Evolutionary conservation across 305 asterid genomes (phyloP).

Genomic region (Fraxinus floribunda): DNA sequence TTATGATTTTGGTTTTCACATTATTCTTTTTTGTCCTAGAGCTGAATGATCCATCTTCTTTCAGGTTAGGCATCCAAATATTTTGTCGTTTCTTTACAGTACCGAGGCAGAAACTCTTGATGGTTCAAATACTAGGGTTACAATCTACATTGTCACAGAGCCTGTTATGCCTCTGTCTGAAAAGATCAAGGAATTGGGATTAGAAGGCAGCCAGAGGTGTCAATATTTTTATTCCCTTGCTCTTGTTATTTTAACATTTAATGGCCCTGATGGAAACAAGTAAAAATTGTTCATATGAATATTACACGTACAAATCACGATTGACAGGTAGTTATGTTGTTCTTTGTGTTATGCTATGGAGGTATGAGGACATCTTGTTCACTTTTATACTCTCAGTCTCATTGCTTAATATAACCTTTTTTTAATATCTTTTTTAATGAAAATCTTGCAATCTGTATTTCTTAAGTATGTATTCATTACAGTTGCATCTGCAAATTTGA

Average conservation of each 20-base stretch:
- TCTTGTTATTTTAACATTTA: slow-evolving; percentile 20
- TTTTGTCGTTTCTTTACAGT: slow-evolving; percentile 91
- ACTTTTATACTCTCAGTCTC: background rate
- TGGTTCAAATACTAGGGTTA: slow-evolving; percentile 74
- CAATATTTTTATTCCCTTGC: slow-evolving; percentile 18
- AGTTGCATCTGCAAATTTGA: background rate
- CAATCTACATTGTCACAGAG: slow-evolving; percentile 91
- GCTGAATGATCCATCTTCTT: slow-evolving; percentile 35
- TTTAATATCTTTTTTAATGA: background rate
- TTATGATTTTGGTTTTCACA: slow-evolving; percentile 16
- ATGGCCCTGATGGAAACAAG: background rate
- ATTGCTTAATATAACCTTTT: background rate
- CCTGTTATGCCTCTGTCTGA: slow-evolving; percentile 97
- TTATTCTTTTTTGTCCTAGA: slow-evolving; percentile 14
- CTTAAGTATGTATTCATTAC: background rate
- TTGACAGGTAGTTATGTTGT: background rate
- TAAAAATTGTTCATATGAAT: background rate
- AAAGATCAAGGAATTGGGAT: slow-evolving; percentile 90
- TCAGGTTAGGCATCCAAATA: slow-evolving; percentile 99
- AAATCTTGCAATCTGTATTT: background rate
- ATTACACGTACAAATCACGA: background rate
- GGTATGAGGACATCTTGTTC: background rate
- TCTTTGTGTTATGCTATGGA: background rate
- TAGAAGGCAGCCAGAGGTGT: slow-evolving; percentile 87
- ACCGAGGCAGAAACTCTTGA: slow-evolving; percentile 84